Evolutionary conservation across 73 alveolate species (phyloP).

Genomic region (Paramecium caudatum): DNA sequence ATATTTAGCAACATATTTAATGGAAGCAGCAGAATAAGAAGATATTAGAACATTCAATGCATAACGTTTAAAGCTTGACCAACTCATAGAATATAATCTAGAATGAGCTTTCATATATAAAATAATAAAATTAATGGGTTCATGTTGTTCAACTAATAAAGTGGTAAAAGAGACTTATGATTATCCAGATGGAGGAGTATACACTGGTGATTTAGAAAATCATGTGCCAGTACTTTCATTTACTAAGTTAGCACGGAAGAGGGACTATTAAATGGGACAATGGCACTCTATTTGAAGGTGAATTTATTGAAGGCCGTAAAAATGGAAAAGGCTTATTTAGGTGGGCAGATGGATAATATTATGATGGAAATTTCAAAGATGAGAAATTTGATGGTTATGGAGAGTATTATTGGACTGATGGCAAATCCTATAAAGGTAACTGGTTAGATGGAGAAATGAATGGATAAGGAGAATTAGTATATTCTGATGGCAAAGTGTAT

Average conservation of each 20-base stretch:
- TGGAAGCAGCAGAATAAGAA: conserved; percentile 74
- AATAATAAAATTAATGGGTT: conserved; percentile 25
- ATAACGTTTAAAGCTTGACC: conserved; percentile 61
- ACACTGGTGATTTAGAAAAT: conserved; percentile 21
- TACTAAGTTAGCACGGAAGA: conserved; percentile 75
- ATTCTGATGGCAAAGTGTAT: conserved; percentile 50
- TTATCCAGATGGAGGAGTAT: conserved; percentile 68
- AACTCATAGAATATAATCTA: conserved; percentile 69
- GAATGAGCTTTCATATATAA: conserved; percentile 50
- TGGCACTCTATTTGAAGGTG: conserved; percentile 83
- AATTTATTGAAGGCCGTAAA: conserved; percentile 77
- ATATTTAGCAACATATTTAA: conserved; percentile 82
- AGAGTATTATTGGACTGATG: conserved; percentile 80
- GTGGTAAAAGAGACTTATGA: conserved; percentile 79
- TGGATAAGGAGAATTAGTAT: conserved; percentile 30
- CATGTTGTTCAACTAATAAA: conserved; percentile 23
- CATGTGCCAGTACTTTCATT: conserved; percentile 8
- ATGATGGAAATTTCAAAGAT: conserved; percentile 66
- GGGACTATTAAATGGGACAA: conserved; percentile 79
- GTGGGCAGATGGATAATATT: conserved; percentile 54
- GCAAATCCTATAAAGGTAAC: conserved; percentile 78
- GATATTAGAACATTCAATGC: conserved; percentile 72
- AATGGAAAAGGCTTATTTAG: conserved; percentile 75
- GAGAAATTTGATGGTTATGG: conserved; percentile 71
- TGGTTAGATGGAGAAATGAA: conserved; percentile 49